phyloP scores from a whole-genome alignment of 2,329 filamentous ascomycete genomes.

The Talaromyces albobiverticillius region DNA sequence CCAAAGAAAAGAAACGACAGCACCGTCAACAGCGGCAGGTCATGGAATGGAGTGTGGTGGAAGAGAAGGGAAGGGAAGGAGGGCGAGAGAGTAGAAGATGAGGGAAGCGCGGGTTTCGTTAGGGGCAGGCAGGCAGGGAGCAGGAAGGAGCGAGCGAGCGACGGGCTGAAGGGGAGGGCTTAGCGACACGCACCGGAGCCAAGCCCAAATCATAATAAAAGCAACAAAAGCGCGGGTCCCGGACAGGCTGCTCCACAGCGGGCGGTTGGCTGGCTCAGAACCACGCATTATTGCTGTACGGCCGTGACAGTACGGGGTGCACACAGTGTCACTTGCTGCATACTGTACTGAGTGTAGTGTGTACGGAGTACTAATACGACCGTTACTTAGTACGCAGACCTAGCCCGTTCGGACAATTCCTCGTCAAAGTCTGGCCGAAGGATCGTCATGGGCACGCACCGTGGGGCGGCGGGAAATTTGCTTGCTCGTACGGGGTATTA shows the following conservation, averaged over 20 bases:
- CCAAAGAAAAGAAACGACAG: slow-evolving; percentile 25
- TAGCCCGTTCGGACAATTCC: no score
- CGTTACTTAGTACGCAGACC: no score
- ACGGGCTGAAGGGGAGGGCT: not conserved
- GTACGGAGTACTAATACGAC: no score
- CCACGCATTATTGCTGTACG: slow-evolving; percentile 1
- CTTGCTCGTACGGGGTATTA: not conserved
- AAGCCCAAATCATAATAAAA: slow-evolving; percentile 1
- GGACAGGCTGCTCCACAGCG: slow-evolving; percentile 12
- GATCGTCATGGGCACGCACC: not conserved
- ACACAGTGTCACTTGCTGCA: no score
- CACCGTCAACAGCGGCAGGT: slow-evolving; percentile 24
- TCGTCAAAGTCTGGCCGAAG: no score
- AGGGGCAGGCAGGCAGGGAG: slow-evolving; percentile 1
- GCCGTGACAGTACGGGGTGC: no score
- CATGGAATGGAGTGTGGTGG: slow-evolving; percentile 12
- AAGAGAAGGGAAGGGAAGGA: slow-evolving; percentile 18
- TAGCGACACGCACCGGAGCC: slow-evolving; percentile 11
- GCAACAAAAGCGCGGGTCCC: not conserved
- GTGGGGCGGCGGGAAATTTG: slow-evolving; percentile 5
- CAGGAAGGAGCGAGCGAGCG: not conserved
- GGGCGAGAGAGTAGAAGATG: slow-evolving; percentile 17
- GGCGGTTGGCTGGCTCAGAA: slow-evolving; percentile 6
- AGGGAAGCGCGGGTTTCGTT: not conserved
- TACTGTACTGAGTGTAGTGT: no score